Base-by-base conservation (phyloP, 1,284 basidiomycete genomes). In the Apiotrichum porosum region DNA sequence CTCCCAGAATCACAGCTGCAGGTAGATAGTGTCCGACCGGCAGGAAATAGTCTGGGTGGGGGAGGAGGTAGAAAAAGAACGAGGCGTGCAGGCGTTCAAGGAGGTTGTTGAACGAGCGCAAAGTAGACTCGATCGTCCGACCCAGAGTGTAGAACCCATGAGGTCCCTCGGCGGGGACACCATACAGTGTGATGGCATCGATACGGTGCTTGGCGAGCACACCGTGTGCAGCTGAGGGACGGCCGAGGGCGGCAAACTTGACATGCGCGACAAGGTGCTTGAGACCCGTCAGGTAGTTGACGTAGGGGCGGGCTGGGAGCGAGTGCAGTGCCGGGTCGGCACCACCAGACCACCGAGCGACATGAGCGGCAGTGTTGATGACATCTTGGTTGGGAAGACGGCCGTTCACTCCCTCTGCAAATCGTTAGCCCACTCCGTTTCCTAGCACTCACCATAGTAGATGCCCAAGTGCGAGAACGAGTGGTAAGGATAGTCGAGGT, bases 361-460 rank as follows among this genome's bases (percentile, higher is more conserved):
- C 87, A 28, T 83, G 72, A 3, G 81, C 77, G 37, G 91, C 79
- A 0, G 89, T 86, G 69, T 95, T 95, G 59, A 97, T 73, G 1
- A 95, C 79, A 69, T 99, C 94, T 72, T 97, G 90, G 65, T 99
- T 99, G 0, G 95, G 93, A 37, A 97, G 75, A 24, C 91, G 85
- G 4, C 93, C 94, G 67, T 97, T 94, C 6, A 90, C 77, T 8
- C 94, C 95, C 79, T 98, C 94, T 94, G 62, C n/a, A 5, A n/a
- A n/a, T 6, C 4, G 42, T 52, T 23, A 55, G 53, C 34, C 6
- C 4, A 13, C 18, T 9, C 3, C 32, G 15, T 8, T 19, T 18
- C 3, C 37, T 13, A 14, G 10, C 15, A 65, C 83, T 44, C 22
- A 89, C 90, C 90, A 71, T 88, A 89, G 73, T 89, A 94, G 12